Evolutionary conservation across 2,329 filamentous ascomycete genomes (phyloP).

Genomic region (Pyrenophora graminea): DNA sequence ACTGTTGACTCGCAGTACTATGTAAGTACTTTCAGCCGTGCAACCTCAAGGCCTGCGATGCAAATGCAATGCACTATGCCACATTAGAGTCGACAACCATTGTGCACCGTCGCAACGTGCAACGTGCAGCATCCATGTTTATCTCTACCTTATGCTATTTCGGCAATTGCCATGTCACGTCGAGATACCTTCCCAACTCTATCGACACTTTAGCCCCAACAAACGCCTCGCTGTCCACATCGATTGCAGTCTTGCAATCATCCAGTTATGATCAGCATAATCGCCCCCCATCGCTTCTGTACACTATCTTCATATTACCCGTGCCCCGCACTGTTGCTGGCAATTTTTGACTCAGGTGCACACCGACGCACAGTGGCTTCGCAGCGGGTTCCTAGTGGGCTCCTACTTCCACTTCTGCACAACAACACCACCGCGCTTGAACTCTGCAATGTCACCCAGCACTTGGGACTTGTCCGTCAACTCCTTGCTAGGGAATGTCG

Average conservation of each 20-base stretch:
- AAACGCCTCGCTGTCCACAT: background rate
- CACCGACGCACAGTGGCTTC: background rate
- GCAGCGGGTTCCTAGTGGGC: too few species aligned
- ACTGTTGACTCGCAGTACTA: background rate
- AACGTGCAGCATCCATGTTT: conserved; percentile 6
- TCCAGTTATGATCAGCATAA: background rate
- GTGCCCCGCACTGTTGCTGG: conserved; percentile 1
- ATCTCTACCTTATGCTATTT: conserved; percentile 1
- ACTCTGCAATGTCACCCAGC: conserved; percentile 54
- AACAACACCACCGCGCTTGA: conserved; percentile 59
- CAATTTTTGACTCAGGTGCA: background rate
- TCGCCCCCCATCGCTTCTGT: background rate
- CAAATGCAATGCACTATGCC: conserved; percentile 9
- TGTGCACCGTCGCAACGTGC: conserved; percentile 3
- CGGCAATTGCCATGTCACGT: background rate
- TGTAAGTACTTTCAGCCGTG: too few species aligned
- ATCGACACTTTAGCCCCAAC: conserved; percentile 1
- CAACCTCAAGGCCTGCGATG: conserved; percentile 3
- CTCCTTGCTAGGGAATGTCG: conserved; percentile 82
- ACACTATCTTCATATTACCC: background rate
- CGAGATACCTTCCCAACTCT: background rate
- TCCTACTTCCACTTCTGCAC: conserved; percentile 59
- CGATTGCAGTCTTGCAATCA: background rate
- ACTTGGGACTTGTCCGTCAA: conserved; percentile 66
- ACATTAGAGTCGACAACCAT: conserved; percentile 1